A percentile compares a stretch with the other conserved stretches of the same genome.
Conservation (phyloP, 1,139 yeast species). For the Lodderomyces oxycetoniae region DNA sequence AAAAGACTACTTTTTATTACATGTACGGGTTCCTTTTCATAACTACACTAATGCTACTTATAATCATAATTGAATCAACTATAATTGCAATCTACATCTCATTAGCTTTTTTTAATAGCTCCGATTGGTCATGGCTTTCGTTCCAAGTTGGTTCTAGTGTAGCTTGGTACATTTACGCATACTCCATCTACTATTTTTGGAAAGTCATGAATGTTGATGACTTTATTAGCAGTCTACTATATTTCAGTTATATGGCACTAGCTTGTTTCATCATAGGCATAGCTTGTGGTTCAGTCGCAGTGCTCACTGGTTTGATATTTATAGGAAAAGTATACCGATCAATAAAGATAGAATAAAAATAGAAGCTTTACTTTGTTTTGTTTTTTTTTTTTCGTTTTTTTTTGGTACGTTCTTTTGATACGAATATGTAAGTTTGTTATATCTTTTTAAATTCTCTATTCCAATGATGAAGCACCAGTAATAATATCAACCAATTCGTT, state of each 20-base stretch:
- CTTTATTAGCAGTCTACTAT: conserved; percentile 63
- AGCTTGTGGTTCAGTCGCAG: conserved; percentile 74
- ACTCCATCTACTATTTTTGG: conserved; percentile 65
- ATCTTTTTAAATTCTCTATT: conserved; percentile 36
- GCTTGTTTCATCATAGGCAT: conserved; percentile 61
- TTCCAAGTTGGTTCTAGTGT: conserved; percentile 70
- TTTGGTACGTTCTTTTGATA: neutral
- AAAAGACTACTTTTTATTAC: conserved; percentile 72
- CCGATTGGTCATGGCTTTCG: conserved; percentile 82
- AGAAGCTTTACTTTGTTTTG: neutral
- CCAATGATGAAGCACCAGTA: conserved; percentile 99
- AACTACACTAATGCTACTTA: conserved; percentile 53
- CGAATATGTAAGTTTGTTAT: conserved; percentile 1
- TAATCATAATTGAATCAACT: conserved; percentile 70
- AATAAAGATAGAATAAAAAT: conserved; percentile 48
- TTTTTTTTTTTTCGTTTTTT: neutral
- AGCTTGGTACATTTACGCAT: conserved; percentile 64
- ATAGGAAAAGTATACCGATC: conserved; percentile 56
- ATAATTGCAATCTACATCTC: conserved; percentile 65
- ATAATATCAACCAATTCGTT: conserved; percentile 98
- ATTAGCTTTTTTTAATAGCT: conserved; percentile 54
- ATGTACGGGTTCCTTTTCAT: conserved; percentile 73
- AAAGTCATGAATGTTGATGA: conserved; percentile 56
- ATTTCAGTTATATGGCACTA: conserved; percentile 67
- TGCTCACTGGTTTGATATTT: conserved; percentile 58